These are phyloP conservation scores for Pichia occidentalis DNA, from an alignment of 805 yeast genomes.

Conservation along the genomic window DNA sequence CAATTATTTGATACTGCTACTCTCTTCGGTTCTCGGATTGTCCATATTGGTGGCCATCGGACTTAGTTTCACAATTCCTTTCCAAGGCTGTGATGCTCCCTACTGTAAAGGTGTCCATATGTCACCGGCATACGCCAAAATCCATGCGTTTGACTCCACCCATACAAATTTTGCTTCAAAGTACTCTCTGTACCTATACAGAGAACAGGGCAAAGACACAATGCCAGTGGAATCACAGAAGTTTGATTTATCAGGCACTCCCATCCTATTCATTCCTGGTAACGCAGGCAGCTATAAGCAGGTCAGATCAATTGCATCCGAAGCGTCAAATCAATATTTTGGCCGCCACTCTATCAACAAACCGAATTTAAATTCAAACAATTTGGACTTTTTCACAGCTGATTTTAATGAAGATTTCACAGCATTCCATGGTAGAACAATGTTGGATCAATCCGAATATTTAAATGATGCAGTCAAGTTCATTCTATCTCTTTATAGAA, in stretches of 20 bases:
- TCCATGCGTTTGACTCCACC: constrained; percentile 63
- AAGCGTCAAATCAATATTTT: constrained; percentile 51
- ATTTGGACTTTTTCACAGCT: constrained; percentile 81
- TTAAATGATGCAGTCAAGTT: constrained; percentile 79
- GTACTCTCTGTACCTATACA: constrained; percentile 75
- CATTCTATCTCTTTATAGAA: constrained; percentile 62
- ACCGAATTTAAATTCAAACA: constrained; percentile 32
- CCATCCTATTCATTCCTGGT: constrained; percentile 92
- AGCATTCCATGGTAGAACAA: constrained; percentile 91
- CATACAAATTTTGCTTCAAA: constrained; percentile 70
- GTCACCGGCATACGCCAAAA: constrained; percentile 78
- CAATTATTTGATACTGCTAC: constrained; percentile 1
- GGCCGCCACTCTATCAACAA: constrained; percentile 27
- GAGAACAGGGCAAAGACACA: constrained; percentile 71
- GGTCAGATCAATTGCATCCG: constrained; percentile 87
- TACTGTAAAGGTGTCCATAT: constrained; percentile 64
- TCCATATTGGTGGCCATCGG: constrained; percentile 23
- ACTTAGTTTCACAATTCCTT: constrained; percentile 24
- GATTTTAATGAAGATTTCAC: constrained; percentile 95
- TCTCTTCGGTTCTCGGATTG: constrained; percentile 19
- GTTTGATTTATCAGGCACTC: constrained; percentile 55
- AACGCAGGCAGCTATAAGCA: constrained; percentile 94
- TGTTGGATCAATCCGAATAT: constrained; percentile 90
- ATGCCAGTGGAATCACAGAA: constrained; percentile 38
- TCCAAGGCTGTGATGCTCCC: constrained; percentile 42